Evolutionary conservation across 106 monocot genomes (phyloP), one percentile per base, ranked within the genome.

Genomic region (Dioscorea dumetorum): DNA sequence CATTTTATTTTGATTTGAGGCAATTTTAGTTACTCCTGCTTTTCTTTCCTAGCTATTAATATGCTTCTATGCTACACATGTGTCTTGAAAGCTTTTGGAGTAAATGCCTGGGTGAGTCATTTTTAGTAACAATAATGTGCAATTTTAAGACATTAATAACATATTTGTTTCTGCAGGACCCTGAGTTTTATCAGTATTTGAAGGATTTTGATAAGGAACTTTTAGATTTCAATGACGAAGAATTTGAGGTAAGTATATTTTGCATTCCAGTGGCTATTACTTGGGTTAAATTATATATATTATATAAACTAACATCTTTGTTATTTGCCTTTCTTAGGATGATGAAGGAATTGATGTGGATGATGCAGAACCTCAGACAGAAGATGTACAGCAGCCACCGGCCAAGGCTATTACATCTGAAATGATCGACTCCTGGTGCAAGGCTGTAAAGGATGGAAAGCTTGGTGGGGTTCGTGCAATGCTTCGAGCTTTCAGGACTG

Each of bases 201-300:
- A 84, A 92, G 83, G 87, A 92, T 20, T 73, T 77, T 83, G 97
- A 99, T 61, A 84, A 99, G 61, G 92, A 99, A 68, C 91, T 99
- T 22, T 48, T 92, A 64, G 97, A 90, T 4, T 92, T 99, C 31
- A 58, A 87, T 73, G 91, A 82, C 49, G 89, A 99, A 72, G 87
- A 84, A 52, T 70, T 77, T 64, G 77, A 86, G 67, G 88, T 91
- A 61, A 83, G 76, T 64, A 24, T 18, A 53, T 70, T 35, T 66
- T 41, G 24, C 32, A 19, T 35, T 22, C 50, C 22, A 28, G 15
- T 17, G 14, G 22, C 3, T 61, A 16, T 16, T 62, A 0, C 28
- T 63, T 73, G 21, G 32, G 15, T 0, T 52, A 16, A 33, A 50
- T 58, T 48, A 2, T 62, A 34, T 4, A 15, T 33, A 54, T 4